phyloP scores from a whole-genome alignment of 306 rosid species.

The Clitoria ternatea region DNA sequence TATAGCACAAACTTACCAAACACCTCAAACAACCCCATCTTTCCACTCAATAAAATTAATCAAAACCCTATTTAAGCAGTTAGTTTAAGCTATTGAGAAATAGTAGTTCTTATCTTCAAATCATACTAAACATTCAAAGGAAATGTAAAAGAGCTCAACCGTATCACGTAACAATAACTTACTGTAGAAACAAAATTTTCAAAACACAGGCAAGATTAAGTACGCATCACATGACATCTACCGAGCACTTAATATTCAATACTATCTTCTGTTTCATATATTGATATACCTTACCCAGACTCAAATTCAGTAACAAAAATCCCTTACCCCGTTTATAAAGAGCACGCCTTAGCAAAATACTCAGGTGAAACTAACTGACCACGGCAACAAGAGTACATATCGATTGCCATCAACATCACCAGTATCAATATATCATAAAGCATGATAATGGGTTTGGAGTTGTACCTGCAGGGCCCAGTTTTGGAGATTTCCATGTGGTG shows the following conservation, averaged over 20 bases:
- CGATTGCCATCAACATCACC: not conserved
- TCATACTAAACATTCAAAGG: not conserved
- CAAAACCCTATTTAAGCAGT: not conserved
- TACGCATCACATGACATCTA: not conserved
- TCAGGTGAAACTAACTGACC: not conserved
- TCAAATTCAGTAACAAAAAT: too few species aligned
- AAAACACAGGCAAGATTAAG: not conserved
- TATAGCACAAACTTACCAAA: not conserved
- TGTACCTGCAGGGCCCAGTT: constrained; percentile 92
- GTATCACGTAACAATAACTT: not conserved
- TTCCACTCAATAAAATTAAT: not conserved
- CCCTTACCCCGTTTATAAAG: too few species aligned
- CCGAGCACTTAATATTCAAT: not conserved
- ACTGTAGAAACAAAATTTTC: not conserved
- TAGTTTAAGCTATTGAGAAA: not conserved
- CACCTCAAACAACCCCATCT: not conserved
- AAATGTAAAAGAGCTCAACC: not conserved
- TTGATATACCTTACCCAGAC: too few species aligned
- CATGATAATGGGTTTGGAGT: too few species aligned
- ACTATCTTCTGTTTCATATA: too few species aligned
- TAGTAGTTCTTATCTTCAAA: not conserved
- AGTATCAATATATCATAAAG: not conserved
- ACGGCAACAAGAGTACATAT: not conserved
- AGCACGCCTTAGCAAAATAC: too few species aligned
- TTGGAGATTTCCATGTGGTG: constrained; percentile 76